Conservation (phyloP, 176 grass and related monocot species). For the Dactylis glomerata region DNA sequence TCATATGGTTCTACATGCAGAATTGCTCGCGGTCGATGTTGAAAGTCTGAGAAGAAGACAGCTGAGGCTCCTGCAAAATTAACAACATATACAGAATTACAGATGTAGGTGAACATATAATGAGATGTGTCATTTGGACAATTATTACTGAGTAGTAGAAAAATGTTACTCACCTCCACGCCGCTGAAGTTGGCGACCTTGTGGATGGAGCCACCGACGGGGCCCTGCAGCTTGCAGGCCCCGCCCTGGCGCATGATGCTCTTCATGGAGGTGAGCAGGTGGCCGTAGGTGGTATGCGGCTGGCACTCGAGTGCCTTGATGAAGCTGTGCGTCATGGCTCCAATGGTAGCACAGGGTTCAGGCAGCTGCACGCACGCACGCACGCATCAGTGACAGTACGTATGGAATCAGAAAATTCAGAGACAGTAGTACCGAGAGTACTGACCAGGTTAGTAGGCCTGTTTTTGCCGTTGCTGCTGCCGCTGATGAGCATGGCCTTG, state of each 20-base stretch:
- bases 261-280: constrained; percentile 67
- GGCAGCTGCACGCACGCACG: constrained; percentile 5
- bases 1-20: constrained; percentile 34
- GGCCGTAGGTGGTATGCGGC: constrained; percentile 56
- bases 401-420: too few species aligned
- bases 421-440: too few species aligned
- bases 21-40: constrained; percentile 57
- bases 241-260: constrained; percentile 39
- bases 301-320: constrained; percentile 57
- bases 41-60: constrained; percentile 66
- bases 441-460: not conserved
- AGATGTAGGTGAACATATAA: not conserved
- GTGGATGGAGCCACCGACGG: constrained; percentile 39
- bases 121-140: too few species aligned
- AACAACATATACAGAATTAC: not conserved
- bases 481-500: not conserved
- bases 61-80: constrained; percentile 63
- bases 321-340: constrained; percentile 94
- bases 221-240: constrained; percentile 26
- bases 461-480: not conserved
- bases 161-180: not conserved
- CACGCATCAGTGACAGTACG: not conserved
- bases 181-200: constrained; percentile 21
- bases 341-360: constrained; percentile 37
- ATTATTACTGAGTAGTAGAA: too few species aligned